Evolutionary conservation across 2,329 filamentous ascomycete species (phyloP).

Genomic region (Trichothecium roseum): DNA sequence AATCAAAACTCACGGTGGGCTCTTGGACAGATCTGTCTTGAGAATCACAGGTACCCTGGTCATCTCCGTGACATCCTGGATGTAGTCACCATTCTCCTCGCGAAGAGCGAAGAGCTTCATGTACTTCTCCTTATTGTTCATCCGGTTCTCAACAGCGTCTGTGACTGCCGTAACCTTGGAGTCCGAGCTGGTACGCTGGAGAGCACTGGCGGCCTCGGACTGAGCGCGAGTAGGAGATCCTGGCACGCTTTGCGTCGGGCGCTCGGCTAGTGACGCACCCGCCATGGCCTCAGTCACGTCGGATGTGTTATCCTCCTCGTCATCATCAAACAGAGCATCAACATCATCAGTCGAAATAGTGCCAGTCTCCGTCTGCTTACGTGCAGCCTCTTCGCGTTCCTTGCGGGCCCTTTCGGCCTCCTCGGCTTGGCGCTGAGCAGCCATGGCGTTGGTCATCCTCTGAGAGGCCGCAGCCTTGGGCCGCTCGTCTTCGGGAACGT

Average conservation of each 20-base stretch:
- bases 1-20: constrained; percentile 80
- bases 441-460: constrained; percentile 63
- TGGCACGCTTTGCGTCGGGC: constrained; percentile 90
- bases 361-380: constrained; percentile 88
- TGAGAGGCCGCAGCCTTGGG: constrained; percentile 71
- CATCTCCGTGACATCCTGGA: constrained; percentile 98
- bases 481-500: constrained; percentile 92
- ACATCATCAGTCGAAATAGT: constrained; percentile 90
- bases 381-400: constrained; percentile 82
- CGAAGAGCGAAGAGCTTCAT: constrained; percentile 78
- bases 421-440: constrained; percentile 70
- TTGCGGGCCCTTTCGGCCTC: constrained; percentile 71
- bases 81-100: constrained; percentile 89
- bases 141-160: constrained; percentile 66
- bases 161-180: constrained; percentile 73
- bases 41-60: constrained; percentile 93
- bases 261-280: constrained; percentile 79
- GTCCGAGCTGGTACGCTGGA: constrained; percentile 86
- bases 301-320: constrained; percentile 79
- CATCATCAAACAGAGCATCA: constrained; percentile 91
- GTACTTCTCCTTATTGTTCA: constrained; percentile 95
- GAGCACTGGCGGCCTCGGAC: constrained; percentile 47
- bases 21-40: constrained; percentile 97
- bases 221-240: constrained; percentile 76
- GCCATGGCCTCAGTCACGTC: constrained; percentile 87